Evolutionary conservation across 2,329 filamentous ascomycete genomes (phyloP).

Genomic region (Ophiocordyceps camponoti-floridani): DNA sequence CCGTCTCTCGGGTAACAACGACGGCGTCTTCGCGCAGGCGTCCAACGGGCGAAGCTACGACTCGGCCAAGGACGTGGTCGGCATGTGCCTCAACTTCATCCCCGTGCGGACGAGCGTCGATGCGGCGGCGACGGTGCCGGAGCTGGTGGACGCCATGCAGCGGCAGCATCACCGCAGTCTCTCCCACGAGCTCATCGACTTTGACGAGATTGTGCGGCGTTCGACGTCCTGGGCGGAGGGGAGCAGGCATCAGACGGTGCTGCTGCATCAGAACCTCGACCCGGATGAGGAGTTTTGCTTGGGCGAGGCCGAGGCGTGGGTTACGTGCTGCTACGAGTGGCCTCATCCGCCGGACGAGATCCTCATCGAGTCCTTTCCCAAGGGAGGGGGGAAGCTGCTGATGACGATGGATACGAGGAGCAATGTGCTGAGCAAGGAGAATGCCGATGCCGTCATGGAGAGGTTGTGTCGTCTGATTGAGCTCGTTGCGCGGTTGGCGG

Average conservation of each 20-base stretch:
- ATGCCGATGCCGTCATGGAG: constrained; percentile 1
- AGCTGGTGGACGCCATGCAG: constrained; percentile 20
- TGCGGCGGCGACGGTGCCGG: constrained; percentile 13
- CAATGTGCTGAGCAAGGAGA: neutral
- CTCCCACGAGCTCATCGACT: constrained; percentile 8
- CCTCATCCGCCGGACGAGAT: constrained; percentile 3
- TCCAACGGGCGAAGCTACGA: constrained; percentile 19
- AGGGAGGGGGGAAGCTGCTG: constrained; percentile 1
- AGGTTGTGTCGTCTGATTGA: constrained; percentile 1
- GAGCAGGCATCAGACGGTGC: constrained; percentile 15
- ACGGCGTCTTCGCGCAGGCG: constrained; percentile 22
- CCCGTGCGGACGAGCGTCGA: constrained; percentile 19
- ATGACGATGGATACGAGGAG: constrained; percentile 2
- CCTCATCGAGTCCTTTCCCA: constrained; percentile 1
- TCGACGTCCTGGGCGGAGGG: constrained; percentile 7
- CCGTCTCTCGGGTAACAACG: constrained; percentile 14
- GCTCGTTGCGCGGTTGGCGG: neutral
- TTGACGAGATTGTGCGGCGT: constrained; percentile 7
- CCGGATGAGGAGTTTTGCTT: constrained; percentile 33
- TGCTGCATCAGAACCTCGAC: constrained; percentile 36
- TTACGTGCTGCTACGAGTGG: constrained; percentile 3
- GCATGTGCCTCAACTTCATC: constrained; percentile 22
- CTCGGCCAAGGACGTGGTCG: constrained; percentile 18
- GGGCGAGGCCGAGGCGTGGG: constrained; percentile 6
- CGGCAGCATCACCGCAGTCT: constrained; percentile 18